These are phyloP conservation scores for Calonectria pseudoturangicola DNA, from an alignment of 2,329 filamentous ascomycete species.

Conservation along the genomic window DNA sequence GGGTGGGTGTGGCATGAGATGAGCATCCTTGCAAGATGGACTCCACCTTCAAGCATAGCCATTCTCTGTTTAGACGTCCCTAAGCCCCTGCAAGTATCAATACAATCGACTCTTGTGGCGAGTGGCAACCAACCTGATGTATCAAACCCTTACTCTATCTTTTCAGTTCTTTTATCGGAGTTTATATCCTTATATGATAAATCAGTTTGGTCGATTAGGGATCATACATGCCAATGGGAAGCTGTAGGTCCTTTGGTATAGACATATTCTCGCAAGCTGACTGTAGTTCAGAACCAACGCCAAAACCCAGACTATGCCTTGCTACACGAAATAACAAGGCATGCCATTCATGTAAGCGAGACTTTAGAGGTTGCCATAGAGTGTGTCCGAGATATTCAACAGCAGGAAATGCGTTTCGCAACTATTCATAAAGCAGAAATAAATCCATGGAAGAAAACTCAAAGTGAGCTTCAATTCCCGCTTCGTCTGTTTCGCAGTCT, in stretches of 20 bases:
- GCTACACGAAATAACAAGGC: slow-evolving; percentile 1
- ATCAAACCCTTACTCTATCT: not conserved
- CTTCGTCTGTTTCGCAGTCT: not conserved
- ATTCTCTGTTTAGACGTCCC: not conserved
- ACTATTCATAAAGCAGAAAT: not conserved
- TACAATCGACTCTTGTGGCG: not conserved
- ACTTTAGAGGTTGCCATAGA: not conserved
- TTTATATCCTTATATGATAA: not conserved
- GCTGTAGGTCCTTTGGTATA: not conserved
- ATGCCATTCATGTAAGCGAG: not conserved
- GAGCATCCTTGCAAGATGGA: not conserved
- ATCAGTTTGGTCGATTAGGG: not conserved
- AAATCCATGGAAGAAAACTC: not conserved
- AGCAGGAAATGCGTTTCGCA: not conserved
- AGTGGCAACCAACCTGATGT: not conserved
- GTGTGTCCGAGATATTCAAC: not conserved
- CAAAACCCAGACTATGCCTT: not conserved
- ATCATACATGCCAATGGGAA: not conserved
- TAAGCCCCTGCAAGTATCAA: not conserved
- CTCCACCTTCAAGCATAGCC: not conserved
- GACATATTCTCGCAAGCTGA: not conserved
- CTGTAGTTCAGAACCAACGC: not conserved
- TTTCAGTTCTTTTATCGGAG: not conserved
- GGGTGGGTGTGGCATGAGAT: not conserved
- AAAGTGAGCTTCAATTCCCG: not conserved